phyloP scores from a whole-genome alignment of 1,139 yeast genomes.

The Hemisphaericaspora lyxosophila region DNA sequence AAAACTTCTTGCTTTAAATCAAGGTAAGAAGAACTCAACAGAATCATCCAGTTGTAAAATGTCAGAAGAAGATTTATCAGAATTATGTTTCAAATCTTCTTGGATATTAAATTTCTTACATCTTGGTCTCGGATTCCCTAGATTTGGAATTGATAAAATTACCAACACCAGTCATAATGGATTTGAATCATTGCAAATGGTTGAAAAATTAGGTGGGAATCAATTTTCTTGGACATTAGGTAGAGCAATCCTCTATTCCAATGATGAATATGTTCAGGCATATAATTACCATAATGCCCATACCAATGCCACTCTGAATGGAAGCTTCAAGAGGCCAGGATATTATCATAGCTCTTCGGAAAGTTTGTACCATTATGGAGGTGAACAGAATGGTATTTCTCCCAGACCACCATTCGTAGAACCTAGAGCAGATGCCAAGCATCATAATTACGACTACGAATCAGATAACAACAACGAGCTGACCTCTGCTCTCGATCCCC shows the following conservation, averaged over 20 bases:
- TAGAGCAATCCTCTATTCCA: conserved; percentile 65
- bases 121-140: conserved; percentile 71
- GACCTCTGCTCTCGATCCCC: conserved; percentile 47
- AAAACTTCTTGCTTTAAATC: conserved; percentile 42
- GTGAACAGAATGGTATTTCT: conserved; percentile 47
- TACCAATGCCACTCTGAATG: too few species aligned
- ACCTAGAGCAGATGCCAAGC: conserved; percentile 23
- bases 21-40: conserved; percentile 18
- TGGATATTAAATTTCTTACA: conserved; percentile 74
- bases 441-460: conserved; percentile 32
- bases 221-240: conserved; percentile 86
- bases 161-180: conserved; percentile 22
- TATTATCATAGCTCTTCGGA: conserved; percentile 52
- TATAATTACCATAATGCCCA: too few species aligned
- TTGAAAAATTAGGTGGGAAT: conserved; percentile 61
- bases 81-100: conserved; percentile 65
- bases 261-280: conserved; percentile 45
- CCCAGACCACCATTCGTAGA: conserved; percentile 44
- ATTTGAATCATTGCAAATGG: conserved; percentile 55
- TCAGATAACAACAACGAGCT: conserved; percentile 31
- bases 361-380: conserved; percentile 49
- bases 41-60: conserved; percentile 27
- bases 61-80: conserved; percentile 40
- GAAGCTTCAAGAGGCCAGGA: conserved; percentile 38
- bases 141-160: conserved; percentile 46